These are phyloP conservation scores for Talaromyces borbonicus DNA, from an alignment of 495 filamentous ascomycete genomes.

Conservation along the genomic window DNA sequence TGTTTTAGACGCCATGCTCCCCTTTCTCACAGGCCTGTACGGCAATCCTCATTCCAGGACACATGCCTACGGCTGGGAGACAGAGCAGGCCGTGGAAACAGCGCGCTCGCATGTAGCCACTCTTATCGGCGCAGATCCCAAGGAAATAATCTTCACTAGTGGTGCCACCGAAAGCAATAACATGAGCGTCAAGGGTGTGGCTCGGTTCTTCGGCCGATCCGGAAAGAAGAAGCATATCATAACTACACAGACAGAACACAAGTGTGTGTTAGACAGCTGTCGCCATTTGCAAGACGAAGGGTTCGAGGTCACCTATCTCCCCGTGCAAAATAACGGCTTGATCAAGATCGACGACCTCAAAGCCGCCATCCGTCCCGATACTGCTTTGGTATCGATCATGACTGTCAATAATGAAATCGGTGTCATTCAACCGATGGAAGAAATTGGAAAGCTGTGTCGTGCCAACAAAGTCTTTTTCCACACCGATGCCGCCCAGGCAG, in stretches of 20 bases:
- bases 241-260: constrained; percentile 95
- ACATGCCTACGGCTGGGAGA: constrained; percentile 98
- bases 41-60: constrained; percentile 97
- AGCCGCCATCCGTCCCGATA: constrained; percentile 83
- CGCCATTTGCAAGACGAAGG: constrained; percentile 95
- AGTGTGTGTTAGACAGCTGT: constrained; percentile 95
- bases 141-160: constrained; percentile 98
- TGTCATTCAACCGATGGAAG: constrained; percentile 87
- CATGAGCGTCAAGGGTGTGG: constrained; percentile 98
- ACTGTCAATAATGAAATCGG: constrained; percentile 99
- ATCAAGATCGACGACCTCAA: constrained; percentile 81
- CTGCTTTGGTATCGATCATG: constrained; percentile 91
- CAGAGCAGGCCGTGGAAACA: constrained; percentile 82
- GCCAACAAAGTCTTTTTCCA: constrained; percentile 96
- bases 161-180: constrained; percentile 99
- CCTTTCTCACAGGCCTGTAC: constrained; percentile 85
- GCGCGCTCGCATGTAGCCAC: constrained; percentile 74
- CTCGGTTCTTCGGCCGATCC: constrained; percentile 80
- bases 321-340: constrained; percentile 75
- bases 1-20: constrained; percentile 93
- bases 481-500: constrained; percentile 92
- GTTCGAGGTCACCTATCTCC: constrained; percentile 90
- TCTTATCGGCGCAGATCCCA: constrained; percentile 87
- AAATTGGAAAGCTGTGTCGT: constrained; percentile 89
- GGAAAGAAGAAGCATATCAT: constrained; percentile 99